These are phyloP conservation scores for Beta macrorhiza DNA, from an alignment of 179 eudicot genomes.

Conservation along the genomic window DNA sequence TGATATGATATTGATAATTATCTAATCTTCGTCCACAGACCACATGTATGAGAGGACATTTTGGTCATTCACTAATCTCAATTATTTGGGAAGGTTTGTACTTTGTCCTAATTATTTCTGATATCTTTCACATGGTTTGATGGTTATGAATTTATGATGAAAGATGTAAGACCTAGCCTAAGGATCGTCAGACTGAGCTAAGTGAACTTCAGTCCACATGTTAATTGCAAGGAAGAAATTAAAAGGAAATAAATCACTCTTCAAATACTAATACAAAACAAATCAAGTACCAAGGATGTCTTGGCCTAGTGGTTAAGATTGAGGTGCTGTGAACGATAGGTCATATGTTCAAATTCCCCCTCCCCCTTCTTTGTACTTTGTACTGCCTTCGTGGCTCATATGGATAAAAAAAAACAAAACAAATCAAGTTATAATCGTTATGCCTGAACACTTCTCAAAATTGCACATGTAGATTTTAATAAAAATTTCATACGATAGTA, in stretches of 20 bases:
- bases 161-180: neutral
- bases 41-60: slow-evolving; percentile 21
- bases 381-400: too few relatives aligned
- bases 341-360: too few relatives aligned
- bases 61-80: slow-evolving; percentile 23
- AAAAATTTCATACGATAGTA: neutral
- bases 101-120: slow-evolving; percentile 4
- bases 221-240: neutral
- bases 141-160: neutral
- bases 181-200: neutral
- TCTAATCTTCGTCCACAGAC: slow-evolving; percentile 17
- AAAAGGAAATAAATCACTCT: neutral
- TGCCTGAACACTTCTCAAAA: neutral
- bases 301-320: too few relatives aligned
- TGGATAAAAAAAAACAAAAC: neutral
- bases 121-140: slow-evolving; percentile 14
- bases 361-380: too few relatives aligned
- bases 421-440: neutral
- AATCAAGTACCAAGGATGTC: neutral
- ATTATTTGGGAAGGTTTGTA: slow-evolving; percentile 19
- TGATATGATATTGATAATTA: neutral
- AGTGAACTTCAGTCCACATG: neutral
- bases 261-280: neutral
- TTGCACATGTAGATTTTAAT: neutral
- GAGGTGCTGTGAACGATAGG: too few relatives aligned